A percentile compares a stretch with the other conserved stretches of the same genome.
Evolutionary conservation across 345 rosid genomes (phyloP).

Genomic region (Citrus medica): DNA sequence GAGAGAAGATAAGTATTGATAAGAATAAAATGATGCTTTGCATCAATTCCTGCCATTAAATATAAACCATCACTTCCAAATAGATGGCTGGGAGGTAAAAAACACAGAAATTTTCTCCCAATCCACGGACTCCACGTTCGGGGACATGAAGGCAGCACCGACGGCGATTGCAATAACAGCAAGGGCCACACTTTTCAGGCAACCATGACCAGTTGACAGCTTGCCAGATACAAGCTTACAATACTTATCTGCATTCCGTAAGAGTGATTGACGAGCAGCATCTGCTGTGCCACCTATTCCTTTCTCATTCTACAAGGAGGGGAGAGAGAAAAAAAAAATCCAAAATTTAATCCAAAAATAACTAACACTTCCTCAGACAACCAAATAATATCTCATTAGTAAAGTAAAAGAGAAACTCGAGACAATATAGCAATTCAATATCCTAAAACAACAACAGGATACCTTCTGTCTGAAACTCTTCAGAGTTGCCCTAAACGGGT

Average conservation of each 20-base stretch:
- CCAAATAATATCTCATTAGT: neutral
- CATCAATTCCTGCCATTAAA: constrained; percentile 10
- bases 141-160: constrained; percentile 43
- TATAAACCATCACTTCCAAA: neutral
- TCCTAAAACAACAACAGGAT: neutral
- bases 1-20: constrained; percentile 13
- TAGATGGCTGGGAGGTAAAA: constrained; percentile 26
- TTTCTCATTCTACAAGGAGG: constrained; percentile 51
- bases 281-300: constrained; percentile 37
- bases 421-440: neutral
- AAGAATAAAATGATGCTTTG: constrained; percentile 22
- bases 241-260: constrained; percentile 50
- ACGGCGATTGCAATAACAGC: constrained; percentile 36
- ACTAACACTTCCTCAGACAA: neutral
- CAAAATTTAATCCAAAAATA: neutral
- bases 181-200: constrained; percentile 48
- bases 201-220: constrained; percentile 44
- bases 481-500: constrained; percentile 44
- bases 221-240: constrained; percentile 48
- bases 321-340: neutral
- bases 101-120: constrained; percentile 31
- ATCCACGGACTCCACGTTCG: constrained; percentile 30
- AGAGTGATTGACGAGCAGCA: constrained; percentile 26
- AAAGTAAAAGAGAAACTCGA: neutral
- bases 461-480: constrained; percentile 64